Conservation (phyloP, 192 early-diverging fungal genomes). For the Coemansia sp. region DNA sequence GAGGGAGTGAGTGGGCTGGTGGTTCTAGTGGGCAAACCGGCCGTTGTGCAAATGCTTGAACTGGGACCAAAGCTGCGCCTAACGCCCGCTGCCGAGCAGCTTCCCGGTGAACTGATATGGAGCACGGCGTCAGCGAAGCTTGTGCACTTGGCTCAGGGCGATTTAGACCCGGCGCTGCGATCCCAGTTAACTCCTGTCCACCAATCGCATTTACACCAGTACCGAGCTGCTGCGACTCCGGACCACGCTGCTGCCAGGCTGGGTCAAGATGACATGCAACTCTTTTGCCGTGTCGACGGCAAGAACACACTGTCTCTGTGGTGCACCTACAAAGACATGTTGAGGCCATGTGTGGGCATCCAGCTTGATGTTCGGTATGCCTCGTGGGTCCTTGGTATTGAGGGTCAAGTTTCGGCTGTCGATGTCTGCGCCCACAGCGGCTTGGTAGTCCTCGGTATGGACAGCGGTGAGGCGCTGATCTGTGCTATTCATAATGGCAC, state of each 20-base stretch:
- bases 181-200: not conserved
- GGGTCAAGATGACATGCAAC: not conserved
- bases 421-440: constrained; percentile 26
- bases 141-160: not conserved
- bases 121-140: not conserved
- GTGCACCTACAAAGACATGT: constrained; percentile 7
- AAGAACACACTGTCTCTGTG: constrained; percentile 26
- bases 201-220: not conserved
- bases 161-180: constrained; percentile 3
- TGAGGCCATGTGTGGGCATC: constrained; percentile 18
- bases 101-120: constrained; percentile 39
- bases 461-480: constrained; percentile 36
- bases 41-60: constrained; percentile 10
- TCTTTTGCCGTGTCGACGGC: constrained; percentile 14
- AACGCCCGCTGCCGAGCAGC: not conserved
- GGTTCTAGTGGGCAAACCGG: constrained; percentile 6
- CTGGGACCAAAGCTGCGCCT: constrained; percentile 17
- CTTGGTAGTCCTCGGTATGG: constrained; percentile 28
- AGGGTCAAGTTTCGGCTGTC: constrained; percentile 5
- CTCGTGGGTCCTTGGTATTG: constrained; percentile 29
- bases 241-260: not conserved
- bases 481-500: constrained; percentile 14
- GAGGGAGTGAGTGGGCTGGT: constrained; percentile 20
- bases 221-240: not conserved
- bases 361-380: constrained; percentile 11